Percentiles rank a stretch among this genome's conserved stretches.
These are phyloP conservation scores for Cladophialophora carrionii DNA, from an alignment of 2,329 filamentous ascomycete species.

Conservation along the genomic window DNA sequence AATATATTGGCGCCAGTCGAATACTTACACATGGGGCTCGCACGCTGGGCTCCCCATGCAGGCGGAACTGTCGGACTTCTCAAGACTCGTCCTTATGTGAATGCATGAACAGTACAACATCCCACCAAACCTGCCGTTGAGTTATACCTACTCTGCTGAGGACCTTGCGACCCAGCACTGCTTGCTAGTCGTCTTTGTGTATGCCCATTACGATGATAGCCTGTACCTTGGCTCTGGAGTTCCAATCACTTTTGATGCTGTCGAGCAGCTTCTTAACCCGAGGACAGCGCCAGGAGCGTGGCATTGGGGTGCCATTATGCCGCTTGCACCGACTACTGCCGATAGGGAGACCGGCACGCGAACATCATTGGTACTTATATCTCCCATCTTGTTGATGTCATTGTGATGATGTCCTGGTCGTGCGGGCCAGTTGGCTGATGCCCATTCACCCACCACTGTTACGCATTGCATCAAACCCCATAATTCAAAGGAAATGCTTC, in stretches of 20 bases:
- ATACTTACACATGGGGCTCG: background rate
- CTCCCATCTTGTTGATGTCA: background rate
- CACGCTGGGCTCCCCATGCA: slow-evolving; percentile 1
- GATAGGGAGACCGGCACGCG: background rate
- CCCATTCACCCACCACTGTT: background rate
- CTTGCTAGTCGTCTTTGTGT: background rate
- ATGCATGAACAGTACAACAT: background rate
- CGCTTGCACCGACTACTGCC: background rate
- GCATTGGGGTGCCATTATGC: background rate
- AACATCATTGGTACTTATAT: background rate
- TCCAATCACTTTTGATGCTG: background rate
- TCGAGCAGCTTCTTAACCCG: background rate
- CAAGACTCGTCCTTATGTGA: background rate
- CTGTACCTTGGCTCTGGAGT: background rate
- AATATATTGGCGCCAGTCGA: slow-evolving; percentile 5
- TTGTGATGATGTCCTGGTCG: background rate
- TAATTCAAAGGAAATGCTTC: background rate
- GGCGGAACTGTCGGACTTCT: slow-evolving; percentile 10
- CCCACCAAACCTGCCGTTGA: background rate
- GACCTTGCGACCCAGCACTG: background rate
- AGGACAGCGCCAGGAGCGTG: background rate
- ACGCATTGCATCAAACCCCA: background rate
- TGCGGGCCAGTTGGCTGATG: background rate
- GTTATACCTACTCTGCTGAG: background rate
- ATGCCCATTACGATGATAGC: background rate